Evolutionary conservation across 345 rosid species (phyloP).

Genomic region (Brassica nigra): DNA sequence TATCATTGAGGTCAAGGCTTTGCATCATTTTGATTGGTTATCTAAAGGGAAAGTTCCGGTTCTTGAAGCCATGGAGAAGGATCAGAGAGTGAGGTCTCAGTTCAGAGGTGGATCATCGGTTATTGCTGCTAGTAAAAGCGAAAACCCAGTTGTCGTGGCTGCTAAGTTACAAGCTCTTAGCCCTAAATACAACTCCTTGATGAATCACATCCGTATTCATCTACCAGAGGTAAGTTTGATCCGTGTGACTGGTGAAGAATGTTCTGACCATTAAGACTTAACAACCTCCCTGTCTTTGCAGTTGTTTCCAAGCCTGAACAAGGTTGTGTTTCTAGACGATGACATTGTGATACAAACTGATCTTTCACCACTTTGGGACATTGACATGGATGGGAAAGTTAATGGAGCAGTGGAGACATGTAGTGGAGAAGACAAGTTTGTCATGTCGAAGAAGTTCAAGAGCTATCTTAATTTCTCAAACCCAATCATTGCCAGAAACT

Average conservation of each 20-base stretch:
- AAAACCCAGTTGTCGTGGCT: constrained; percentile 74
- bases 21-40: constrained; percentile 98
- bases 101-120: constrained; percentile 96
- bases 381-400: constrained; percentile 86
- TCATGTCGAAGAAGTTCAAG: constrained; percentile 83
- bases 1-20: constrained; percentile 84
- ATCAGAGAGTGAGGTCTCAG: constrained; percentile 74
- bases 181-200: constrained; percentile 88
- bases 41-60: constrained; percentile 94
- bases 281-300: constrained; percentile 35
- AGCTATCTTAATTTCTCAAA: constrained; percentile 93
- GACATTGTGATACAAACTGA: constrained; percentile 91
- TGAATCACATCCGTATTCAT: constrained; percentile 92
- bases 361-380: constrained; percentile 92
- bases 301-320: constrained; percentile 91
- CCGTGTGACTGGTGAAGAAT: neutral
- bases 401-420: constrained; percentile 94
- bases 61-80: constrained; percentile 97
- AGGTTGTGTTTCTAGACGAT: constrained; percentile 92
- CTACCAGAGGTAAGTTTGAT: constrained; percentile 72
- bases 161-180: constrained; percentile 92
- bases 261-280: neutral
- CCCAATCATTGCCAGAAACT: constrained; percentile 60
- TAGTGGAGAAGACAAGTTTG: constrained; percentile 73
- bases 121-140: constrained; percentile 67